Evolutionary conservation across 176 grass and related monocot species (phyloP), one percentile per base, ranked within the genome.

Genomic region (Bromus sterilis): DNA sequence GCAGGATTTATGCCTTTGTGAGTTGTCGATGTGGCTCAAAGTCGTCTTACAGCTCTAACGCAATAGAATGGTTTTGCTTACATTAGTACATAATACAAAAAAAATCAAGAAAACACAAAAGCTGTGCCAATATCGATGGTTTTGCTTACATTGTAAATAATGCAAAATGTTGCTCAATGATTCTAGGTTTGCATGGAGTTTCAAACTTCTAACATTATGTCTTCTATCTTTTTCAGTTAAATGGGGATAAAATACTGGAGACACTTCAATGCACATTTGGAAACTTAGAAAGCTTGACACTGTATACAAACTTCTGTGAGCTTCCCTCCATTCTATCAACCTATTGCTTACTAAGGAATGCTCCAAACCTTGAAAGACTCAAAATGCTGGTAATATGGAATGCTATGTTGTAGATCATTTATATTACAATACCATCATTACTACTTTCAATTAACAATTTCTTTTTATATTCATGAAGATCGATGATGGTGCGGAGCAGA

Each of bases 251-350:
- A 26, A 78, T 78, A 78, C 15, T 71, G 35, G 40, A 76, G 31
- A 71, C 15, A 48, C 65, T 71, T 71, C 55, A 30, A 62, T 85
- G 64, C 75, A 85, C 15, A 24, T 85, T 71, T 71, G 14, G 12
- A 15, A 71, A 48, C 29, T 71, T 85, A 24, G 78, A 78, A 39
- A 71, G 29, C 30, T 71, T 85, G 40, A 46, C 60, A 18, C 18
- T 85, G 16, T 71, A 14, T 48, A 78, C 20, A 24, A 36, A 85
- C 5, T 85, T 85, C 15, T 60, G 75, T 71, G 75, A 85, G 21
- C 49, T 78, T 24, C 53, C 83, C 39, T 11, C 28, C 6, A 78
- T 78, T 71, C 46, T 78, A 40, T 71, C 4, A 28, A 20, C 56
- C 21, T 49, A 78, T 61, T 78, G 75, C 75, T 61, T 85, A 26